phyloP scores from a whole-genome alignment of 1,284 basidiomycete species.

The Leccinum pallidistipes region DNA sequence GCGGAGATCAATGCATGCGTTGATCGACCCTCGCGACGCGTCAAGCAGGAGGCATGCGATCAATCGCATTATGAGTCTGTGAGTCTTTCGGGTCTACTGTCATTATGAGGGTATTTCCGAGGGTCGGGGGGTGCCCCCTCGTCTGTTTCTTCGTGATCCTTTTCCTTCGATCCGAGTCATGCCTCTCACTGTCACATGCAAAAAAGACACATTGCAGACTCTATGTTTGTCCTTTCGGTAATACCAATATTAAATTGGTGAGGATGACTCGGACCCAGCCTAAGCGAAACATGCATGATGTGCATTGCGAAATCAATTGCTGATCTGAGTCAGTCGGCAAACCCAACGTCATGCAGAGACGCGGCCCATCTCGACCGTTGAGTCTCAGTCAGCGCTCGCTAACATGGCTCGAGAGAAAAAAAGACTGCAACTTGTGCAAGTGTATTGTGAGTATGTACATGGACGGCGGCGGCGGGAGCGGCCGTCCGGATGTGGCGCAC shows the following conservation, averaged over 20 bases:
- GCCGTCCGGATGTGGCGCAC: too few species aligned
- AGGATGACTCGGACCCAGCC: background rate
- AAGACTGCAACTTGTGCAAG: too few species aligned
- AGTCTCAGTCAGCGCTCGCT: background rate
- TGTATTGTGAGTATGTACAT: too few species aligned
- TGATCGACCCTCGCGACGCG: background rate
- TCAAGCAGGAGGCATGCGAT: background rate
- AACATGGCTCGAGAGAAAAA: background rate
- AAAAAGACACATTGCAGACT: too few species aligned
- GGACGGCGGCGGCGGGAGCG: too few species aligned
- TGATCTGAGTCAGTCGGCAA: background rate
- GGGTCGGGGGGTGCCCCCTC: background rate
- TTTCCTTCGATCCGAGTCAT: background rate
- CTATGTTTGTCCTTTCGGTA: background rate
- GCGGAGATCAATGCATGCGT: background rate
- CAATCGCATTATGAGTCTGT: background rate
- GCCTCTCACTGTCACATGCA: background rate
- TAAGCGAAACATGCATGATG: background rate
- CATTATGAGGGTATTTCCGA: background rate
- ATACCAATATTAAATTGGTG: background rate
- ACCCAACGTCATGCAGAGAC: background rate
- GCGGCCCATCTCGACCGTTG: background rate
- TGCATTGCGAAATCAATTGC: background rate
- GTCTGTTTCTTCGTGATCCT: background rate
- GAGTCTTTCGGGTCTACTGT: too few species aligned